Evolutionary conservation across 2,329 filamentous ascomycete species (phyloP).

Genomic region (Colletotrichum chrysophilum): DNA sequence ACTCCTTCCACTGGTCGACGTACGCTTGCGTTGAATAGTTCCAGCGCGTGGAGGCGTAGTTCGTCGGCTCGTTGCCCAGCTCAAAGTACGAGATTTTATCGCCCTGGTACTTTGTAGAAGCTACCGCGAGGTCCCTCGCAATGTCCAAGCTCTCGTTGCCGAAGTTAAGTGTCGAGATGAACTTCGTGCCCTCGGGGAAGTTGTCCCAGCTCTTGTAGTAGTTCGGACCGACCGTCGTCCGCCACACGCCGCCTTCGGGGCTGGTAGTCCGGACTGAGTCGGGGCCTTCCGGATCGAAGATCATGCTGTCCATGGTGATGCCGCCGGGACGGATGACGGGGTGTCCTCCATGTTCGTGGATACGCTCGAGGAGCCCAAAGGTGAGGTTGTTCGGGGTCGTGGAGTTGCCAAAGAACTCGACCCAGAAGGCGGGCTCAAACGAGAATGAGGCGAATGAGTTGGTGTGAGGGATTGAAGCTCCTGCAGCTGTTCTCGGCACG

Average conservation of each 20-base stretch:
- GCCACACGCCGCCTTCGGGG: slow-evolving; percentile 12
- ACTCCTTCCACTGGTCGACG: slow-evolving; percentile 13
- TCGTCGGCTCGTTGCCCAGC: slow-evolving; percentile 23
- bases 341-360: slow-evolving; percentile 17
- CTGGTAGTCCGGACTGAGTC: slow-evolving; percentile 23
- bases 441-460: slow-evolving; percentile 24
- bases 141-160: slow-evolving; percentile 24
- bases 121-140: slow-evolving; percentile 20
- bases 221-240: not conserved
- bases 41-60: slow-evolving; percentile 17
- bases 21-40: slow-evolving; percentile 15
- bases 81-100: slow-evolving; percentile 22
- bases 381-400: slow-evolving; percentile 20
- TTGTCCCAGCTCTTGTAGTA: slow-evolving; percentile 19
- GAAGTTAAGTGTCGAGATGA: slow-evolving; percentile 24
- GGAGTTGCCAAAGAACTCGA: slow-evolving; percentile 23
- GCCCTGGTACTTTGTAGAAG: slow-evolving; percentile 12
- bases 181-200: slow-evolving; percentile 19
- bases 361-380: slow-evolving; percentile 7
- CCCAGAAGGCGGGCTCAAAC: slow-evolving; percentile 24
- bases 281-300: slow-evolving; percentile 19
- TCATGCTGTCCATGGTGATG: slow-evolving; percentile 25
- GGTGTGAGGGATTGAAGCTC: slow-evolving; percentile 20
- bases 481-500: not conserved
- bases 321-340: slow-evolving; percentile 23